These are phyloP conservation scores for Russula olivacea DNA, from an alignment of 768 basidiomycete species.

Conservation along the genomic window DNA sequence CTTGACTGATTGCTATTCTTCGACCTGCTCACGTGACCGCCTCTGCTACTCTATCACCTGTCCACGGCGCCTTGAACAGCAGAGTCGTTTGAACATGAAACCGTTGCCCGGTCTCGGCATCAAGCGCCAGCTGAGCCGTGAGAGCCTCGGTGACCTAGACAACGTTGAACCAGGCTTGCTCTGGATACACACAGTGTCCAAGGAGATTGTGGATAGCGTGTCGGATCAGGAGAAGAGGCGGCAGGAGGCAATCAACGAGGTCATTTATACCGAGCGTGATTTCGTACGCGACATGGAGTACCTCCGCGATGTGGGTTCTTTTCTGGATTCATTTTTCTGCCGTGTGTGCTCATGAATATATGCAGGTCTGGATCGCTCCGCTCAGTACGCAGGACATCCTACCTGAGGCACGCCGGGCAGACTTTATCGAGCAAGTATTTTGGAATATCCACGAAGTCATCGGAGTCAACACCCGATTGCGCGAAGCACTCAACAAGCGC, in stretches of 20 bases:
- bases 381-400: constrained; percentile 74
- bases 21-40: constrained; percentile 89
- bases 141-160: constrained; percentile 71
- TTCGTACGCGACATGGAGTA: constrained; percentile 99
- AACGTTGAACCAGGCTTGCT: constrained; percentile 72
- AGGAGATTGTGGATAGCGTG: constrained; percentile 89
- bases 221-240: constrained; percentile 91
- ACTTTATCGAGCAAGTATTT: constrained; percentile 91
- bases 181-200: constrained; percentile 95
- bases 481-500: constrained; percentile 89
- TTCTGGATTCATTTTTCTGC: constrained; percentile 4
- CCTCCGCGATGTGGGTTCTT: constrained; percentile 72
- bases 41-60: constrained; percentile 99
- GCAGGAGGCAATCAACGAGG: constrained; percentile 98
- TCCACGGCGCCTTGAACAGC: constrained; percentile 89
- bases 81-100: constrained; percentile 90
- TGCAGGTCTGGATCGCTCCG: constrained; percentile 80
- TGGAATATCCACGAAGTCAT: constrained; percentile 97
- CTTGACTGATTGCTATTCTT: constrained; percentile 95
- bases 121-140: constrained; percentile 62
- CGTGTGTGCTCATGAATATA: constrained; percentile 1
- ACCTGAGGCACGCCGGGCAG: constrained; percentile 64
- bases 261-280: constrained; percentile 90
- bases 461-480: constrained; percentile 81
- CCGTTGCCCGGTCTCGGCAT: constrained; percentile 80